Percentiles rank a stretch among this genome's conserved stretches.
phyloP scores from a whole-genome alignment of 768 basidiomycete genomes.

The Suillus variegatus region DNA sequence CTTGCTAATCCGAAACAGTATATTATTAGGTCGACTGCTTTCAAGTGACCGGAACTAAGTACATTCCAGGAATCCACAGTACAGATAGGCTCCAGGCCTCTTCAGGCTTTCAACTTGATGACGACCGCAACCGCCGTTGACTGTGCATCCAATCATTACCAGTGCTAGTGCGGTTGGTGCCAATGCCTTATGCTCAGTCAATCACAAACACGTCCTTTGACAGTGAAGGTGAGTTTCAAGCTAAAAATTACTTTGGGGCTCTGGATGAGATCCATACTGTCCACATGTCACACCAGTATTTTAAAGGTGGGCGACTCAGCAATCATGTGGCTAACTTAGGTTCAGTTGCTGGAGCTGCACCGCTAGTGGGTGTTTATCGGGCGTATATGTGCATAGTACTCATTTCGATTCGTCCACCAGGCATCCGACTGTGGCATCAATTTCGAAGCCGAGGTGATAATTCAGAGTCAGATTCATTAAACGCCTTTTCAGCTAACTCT shows the following conservation, averaged over 20 bases:
- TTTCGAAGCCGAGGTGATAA: background rate
- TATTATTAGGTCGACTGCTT: background rate
- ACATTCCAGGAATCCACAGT: background rate
- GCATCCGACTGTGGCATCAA: background rate
- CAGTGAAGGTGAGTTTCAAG: background rate
- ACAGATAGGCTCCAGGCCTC: background rate
- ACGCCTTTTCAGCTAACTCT: background rate
- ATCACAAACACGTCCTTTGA: background rate
- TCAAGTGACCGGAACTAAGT: background rate
- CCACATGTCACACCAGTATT: background rate
- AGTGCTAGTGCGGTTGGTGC: background rate
- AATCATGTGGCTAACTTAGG: background rate
- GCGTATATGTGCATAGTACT: background rate
- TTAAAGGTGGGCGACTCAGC: background rate
- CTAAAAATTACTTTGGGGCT: background rate
- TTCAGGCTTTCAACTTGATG: background rate
- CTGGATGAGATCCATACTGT: background rate
- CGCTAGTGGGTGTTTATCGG: constrained; percentile 1
- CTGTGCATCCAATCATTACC: background rate
- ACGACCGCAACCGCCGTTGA: background rate
- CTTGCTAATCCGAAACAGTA: background rate
- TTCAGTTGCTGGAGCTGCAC: background rate
- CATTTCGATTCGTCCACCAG: background rate
- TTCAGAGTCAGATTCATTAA: background rate
- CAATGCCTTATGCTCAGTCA: background rate